Base-by-base conservation (phyloP, 1,284 basidiomycete genomes). In the Austroboletus niveus region DNA sequence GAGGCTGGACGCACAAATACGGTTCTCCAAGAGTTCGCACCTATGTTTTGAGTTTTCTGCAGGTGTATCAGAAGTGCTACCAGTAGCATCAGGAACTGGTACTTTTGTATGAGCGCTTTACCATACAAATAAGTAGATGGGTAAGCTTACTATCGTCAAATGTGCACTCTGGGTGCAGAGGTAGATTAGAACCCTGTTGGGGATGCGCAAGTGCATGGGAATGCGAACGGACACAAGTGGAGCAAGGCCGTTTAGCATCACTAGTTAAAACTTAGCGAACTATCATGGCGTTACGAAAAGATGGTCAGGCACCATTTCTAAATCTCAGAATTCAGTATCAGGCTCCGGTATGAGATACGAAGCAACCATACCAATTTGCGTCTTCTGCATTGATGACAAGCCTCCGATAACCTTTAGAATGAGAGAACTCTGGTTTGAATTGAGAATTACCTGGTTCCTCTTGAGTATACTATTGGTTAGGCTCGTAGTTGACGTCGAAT, bases 181-280 rank as follows among this genome's bases (percentile, higher is more conserved):
- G 78, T 44, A 84, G 61, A 39, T 72, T 71, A 3, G 74, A 70
- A 22, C 79, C 81, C 20, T 81, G 75, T 6, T 76, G 72, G 20
- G 81, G 77, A 67, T 84, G 84, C 7, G 77, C 71, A 38, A 80
- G 62, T 27, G 82, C 78, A 65, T 86, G 82, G 17, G 62, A 49
- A 47, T 85, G 82, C 20, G 84, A 86, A 39, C 84, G 79, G 51
- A 80, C 72, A 62, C 84, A 86, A 3, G 84, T 86, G 35, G 84
- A 81, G 62, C 84, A 86, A 11, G 84, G 84, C 41, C 80, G 72
- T 63, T 83, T 83, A n/a, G 84, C 82, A 58, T 87, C 84, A 61
- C 84, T 86, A 51, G 41, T 47, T 35, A 34, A 27, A 50, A 39
- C 49, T 56, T 45, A 47, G 53, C 46, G 31, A 45, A 44, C 39